These are phyloP conservation scores for Dendrocalamus latiflorus DNA, from an alignment of 202 grass and related monocot genomes.

Conservation along the genomic window DNA sequence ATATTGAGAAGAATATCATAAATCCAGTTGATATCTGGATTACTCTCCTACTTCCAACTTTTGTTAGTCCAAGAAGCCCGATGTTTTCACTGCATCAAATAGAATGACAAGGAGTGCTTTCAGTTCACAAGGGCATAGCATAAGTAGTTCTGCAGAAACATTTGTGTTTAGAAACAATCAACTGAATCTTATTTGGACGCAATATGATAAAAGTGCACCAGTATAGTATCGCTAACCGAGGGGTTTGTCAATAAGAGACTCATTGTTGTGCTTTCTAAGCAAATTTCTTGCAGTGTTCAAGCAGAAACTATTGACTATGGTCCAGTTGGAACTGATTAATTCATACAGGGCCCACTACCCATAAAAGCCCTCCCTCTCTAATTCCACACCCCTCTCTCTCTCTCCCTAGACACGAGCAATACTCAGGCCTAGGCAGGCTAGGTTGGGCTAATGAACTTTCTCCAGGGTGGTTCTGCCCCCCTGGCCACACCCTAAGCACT, in stretches of 20 bases:
- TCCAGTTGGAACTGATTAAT: neutral
- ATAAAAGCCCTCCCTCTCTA: neutral
- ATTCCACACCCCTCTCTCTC: neutral
- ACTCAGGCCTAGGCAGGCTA: neutral
- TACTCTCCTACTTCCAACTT: conserved; percentile 88
- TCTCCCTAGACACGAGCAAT: neutral
- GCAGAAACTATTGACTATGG: neutral
- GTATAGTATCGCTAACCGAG: neutral
- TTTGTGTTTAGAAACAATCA: neutral
- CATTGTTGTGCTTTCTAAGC: neutral
- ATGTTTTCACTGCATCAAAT: conserved; percentile 73
- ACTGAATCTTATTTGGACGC: neutral
- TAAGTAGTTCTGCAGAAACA: neutral
- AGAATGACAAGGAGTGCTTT: too few relatives aligned
- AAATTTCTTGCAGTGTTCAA: neutral
- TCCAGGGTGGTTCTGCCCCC: neutral
- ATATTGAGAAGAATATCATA: conserved; percentile 97
- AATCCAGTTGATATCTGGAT: conserved; percentile 94
- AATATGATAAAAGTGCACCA: neutral
- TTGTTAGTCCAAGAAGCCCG: conserved; percentile 81
- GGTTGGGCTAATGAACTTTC: neutral
- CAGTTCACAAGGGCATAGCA: neutral
- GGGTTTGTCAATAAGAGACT: neutral
- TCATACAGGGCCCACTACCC: neutral
- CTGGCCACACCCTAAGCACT: neutral